A percentile compares a stretch with the other conserved stretches of the same genome.
Conservation (phyloP, 2,329 filamentous ascomycete genomes). For the Arthrobotrys megalospora region DNA sequence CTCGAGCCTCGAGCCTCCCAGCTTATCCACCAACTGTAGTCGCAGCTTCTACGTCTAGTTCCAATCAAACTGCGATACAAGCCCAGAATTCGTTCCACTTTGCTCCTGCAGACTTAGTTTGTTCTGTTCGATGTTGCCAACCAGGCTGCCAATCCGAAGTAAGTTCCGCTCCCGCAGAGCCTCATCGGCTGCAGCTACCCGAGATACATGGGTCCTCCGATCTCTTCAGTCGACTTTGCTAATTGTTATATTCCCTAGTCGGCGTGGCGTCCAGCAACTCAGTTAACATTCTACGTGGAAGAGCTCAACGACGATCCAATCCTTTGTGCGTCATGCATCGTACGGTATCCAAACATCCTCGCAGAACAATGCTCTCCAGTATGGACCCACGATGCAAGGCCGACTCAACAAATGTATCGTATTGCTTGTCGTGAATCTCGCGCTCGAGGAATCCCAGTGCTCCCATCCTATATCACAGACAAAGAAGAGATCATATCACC, state of each 20-base stretch:
- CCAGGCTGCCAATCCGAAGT: conserved; percentile 40
- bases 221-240: conserved; percentile 8
- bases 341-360: conserved; percentile 47
- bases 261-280: conserved; percentile 38
- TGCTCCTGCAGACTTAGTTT: conserved; percentile 36
- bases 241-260: conserved; percentile 35
- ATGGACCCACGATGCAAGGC: conserved; percentile 23
- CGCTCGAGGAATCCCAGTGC: conserved; percentile 23
- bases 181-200: conserved; percentile 18
- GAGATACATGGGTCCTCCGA: not conserved
- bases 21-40: conserved; percentile 32
- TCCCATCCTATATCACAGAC: conserved; percentile 42
- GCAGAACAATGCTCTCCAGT: conserved; percentile 44
- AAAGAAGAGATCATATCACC: conserved; percentile 58
- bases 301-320: conserved; percentile 54
- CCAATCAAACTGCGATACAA: conserved; percentile 12
- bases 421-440: conserved; percentile 54
- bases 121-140: conserved; percentile 51
- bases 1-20: conserved; percentile 29
- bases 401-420: conserved; percentile 46
- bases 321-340: conserved; percentile 42
- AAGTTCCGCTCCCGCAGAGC: conserved; percentile 10
- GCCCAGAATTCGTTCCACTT: conserved; percentile 28
- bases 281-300: conserved; percentile 52
- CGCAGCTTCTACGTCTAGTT: conserved; percentile 10